Conservation (phyloP, 2,329 filamentous ascomycete genomes). For the Fusarium luffae region DNA sequence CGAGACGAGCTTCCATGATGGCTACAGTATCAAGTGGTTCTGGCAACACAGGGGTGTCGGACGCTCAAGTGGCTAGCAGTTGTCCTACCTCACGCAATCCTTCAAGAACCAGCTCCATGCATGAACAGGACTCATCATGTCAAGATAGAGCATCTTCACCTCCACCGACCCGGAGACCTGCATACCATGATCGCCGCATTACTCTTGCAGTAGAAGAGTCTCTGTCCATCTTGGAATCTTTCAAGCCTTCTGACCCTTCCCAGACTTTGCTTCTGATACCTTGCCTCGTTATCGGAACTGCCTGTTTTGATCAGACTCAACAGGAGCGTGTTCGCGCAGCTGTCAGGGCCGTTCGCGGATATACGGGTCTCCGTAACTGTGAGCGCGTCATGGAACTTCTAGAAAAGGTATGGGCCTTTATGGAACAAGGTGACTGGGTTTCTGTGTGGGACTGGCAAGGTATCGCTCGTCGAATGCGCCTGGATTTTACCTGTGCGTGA, state of each 20-base stretch:
- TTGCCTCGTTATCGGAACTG: slow-evolving; percentile 70
- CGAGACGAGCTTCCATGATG: slow-evolving; percentile 52
- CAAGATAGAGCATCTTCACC: slow-evolving; percentile 53
- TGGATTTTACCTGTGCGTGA: slow-evolving; percentile 66
- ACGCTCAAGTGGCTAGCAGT: slow-evolving; percentile 44
- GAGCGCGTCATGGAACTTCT: slow-evolving; percentile 65
- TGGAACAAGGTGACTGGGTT: slow-evolving; percentile 67
- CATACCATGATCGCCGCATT: slow-evolving; percentile 63
- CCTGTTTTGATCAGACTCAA: slow-evolving; percentile 64
- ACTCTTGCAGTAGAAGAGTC: slow-evolving; percentile 67
- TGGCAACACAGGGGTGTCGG: slow-evolving; percentile 18
- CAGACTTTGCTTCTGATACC: slow-evolving; percentile 71
- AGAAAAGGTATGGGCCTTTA: slow-evolving; percentile 68
- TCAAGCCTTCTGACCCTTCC: slow-evolving; percentile 67
- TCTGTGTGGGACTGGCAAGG: slow-evolving; percentile 73
- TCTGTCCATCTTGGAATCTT: slow-evolving; percentile 63
- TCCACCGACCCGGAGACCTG: slow-evolving; percentile 59
- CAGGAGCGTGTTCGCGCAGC: slow-evolving; percentile 64
- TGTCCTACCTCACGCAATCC: slow-evolving; percentile 51
- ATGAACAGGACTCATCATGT: slow-evolving; percentile 49
- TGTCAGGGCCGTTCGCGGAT: slow-evolving; percentile 63
- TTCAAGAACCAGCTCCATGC: slow-evolving; percentile 55
- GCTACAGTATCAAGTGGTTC: slow-evolving; percentile 44
- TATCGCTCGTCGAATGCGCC: slow-evolving; percentile 62
- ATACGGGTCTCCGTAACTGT: slow-evolving; percentile 69